A percentile compares a stretch with the other conserved stretches of the same genome.
Evolutionary conservation across 352 stramenopile species (phyloP).

Genomic region (Pythium dissotocum): DNA sequence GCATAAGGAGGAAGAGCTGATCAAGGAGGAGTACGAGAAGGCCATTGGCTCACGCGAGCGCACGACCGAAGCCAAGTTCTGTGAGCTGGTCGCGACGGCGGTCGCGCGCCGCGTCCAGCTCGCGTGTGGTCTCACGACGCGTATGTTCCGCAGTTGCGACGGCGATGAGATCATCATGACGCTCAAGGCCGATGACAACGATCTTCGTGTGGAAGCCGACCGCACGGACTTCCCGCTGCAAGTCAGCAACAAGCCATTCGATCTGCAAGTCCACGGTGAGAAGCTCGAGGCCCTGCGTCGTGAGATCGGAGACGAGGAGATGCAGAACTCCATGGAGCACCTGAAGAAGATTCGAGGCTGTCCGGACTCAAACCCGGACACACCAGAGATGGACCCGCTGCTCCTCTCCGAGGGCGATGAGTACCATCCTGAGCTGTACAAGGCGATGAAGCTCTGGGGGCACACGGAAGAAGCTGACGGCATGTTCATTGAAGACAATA

Average conservation of each 20-base stretch:
- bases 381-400: constrained; percentile 76
- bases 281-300: constrained; percentile 51
- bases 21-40: constrained; percentile 63
- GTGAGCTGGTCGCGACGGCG: constrained; percentile 63
- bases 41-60: constrained; percentile 42
- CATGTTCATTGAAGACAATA: constrained; percentile 52
- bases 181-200: constrained; percentile 75
- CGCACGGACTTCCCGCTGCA: constrained; percentile 72
- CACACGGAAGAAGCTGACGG: constrained; percentile 80
- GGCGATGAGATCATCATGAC: constrained; percentile 83
- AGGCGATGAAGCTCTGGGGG: constrained; percentile 59
- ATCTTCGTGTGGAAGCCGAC: constrained; percentile 70
- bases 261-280: constrained; percentile 43
- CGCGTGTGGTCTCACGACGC: constrained; percentile 73
- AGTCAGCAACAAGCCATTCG: constrained; percentile 77
- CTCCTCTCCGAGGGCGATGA: constrained; percentile 57
- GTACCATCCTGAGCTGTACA: constrained; percentile 62
- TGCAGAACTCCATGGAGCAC: constrained; percentile 56
- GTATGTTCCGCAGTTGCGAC: constrained; percentile 79
- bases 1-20: constrained; percentile 38
- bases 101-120: constrained; percentile 71
- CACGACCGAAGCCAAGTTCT: constrained; percentile 65
- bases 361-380: constrained; percentile 33
- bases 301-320: constrained; percentile 56
- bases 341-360: constrained; percentile 53